Conservation (phyloP, 306 rosid species). For the Fragaria vesca region DNA sequence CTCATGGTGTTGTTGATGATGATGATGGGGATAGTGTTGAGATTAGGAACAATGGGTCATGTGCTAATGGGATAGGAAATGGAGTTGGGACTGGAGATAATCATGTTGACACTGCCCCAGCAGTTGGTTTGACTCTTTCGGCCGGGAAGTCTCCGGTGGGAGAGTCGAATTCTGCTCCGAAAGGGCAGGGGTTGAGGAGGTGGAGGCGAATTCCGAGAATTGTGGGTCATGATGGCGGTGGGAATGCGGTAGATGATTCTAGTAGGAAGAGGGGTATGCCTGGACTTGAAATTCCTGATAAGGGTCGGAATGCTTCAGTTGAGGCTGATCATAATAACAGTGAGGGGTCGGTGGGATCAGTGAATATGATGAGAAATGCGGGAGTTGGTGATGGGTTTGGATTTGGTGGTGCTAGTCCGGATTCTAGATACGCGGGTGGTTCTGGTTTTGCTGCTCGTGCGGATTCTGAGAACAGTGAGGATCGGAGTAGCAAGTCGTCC, state of each 20-base stretch:
- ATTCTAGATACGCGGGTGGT: slow-evolving; percentile 65
- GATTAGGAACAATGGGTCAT: slow-evolving; percentile 36
- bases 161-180: slow-evolving; percentile 22
- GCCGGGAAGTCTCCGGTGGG: slow-evolving; percentile 26
- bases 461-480: slow-evolving; percentile 89
- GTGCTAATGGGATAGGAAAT: slow-evolving; percentile 38
- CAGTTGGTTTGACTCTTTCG: slow-evolving; percentile 23
- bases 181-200: slow-evolving; percentile 55
- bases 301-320: slow-evolving; percentile 31
- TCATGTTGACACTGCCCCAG: slow-evolving; percentile 27
- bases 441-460: slow-evolving; percentile 67
- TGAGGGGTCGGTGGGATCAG: slow-evolving; percentile 51
- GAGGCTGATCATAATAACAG: slow-evolving; percentile 50
- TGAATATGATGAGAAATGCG: slow-evolving; percentile 43
- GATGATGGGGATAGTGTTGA: slow-evolving; percentile 38
- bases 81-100: slow-evolving; percentile 29
- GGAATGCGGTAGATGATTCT: slow-evolving; percentile 33
- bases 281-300: slow-evolving; percentile 37
- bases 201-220: slow-evolving; percentile 59
- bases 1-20: slow-evolving; percentile 38
- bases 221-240: slow-evolving; percentile 39
- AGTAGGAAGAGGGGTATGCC: slow-evolving; percentile 70
- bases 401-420: slow-evolving; percentile 53
- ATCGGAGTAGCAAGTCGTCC: slow-evolving; percentile 82
- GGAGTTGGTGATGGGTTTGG: slow-evolving; percentile 40